Percentiles rank a stretch among this genome's conserved stretches.
Evolutionary conservation across 2,329 filamentous ascomycete genomes (phyloP).

Genomic region (Scedosporium dehoogii): DNA sequence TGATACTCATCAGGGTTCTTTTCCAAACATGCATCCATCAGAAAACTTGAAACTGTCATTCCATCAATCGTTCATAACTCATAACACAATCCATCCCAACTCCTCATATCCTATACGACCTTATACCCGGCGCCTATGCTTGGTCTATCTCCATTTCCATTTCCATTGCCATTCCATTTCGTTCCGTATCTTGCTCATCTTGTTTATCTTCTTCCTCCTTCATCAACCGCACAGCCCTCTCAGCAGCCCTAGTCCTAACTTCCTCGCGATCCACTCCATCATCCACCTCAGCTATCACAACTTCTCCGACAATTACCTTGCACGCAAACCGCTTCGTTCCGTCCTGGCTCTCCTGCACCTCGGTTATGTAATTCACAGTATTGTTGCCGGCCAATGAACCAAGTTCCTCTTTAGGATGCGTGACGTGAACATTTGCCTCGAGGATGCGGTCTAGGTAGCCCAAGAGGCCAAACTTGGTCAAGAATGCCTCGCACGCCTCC

Average conservation of each 20-base stretch:
- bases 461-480: conserved; percentile 56
- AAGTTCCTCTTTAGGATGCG: conserved; percentile 60
- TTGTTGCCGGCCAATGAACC: conserved; percentile 44
- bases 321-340: conserved; percentile 28
- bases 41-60: no score
- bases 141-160: neutral
- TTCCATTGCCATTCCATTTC: neutral
- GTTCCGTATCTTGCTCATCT: neutral
- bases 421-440: conserved; percentile 42
- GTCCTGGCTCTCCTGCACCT: conserved; percentile 13
- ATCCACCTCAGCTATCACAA: conserved; percentile 32
- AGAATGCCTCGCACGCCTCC: conserved; percentile 46
- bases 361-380: conserved; percentile 43
- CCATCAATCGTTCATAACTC: no score
- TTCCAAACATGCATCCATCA: no score
- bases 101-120: no score
- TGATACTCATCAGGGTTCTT: no score
- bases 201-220: neutral
- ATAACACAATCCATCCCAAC: no score
- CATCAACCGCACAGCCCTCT: conserved; percentile 29
- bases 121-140: no score
- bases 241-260: conserved; percentile 45
- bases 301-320: conserved; percentile 36
- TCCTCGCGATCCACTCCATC: conserved; percentile 40
- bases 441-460: conserved; percentile 52